A percentile compares a stretch with the other conserved stretches of the same genome.
phyloP scores from a whole-genome alignment of 257 asterid species.

The Solanum raphanifolium region DNA sequence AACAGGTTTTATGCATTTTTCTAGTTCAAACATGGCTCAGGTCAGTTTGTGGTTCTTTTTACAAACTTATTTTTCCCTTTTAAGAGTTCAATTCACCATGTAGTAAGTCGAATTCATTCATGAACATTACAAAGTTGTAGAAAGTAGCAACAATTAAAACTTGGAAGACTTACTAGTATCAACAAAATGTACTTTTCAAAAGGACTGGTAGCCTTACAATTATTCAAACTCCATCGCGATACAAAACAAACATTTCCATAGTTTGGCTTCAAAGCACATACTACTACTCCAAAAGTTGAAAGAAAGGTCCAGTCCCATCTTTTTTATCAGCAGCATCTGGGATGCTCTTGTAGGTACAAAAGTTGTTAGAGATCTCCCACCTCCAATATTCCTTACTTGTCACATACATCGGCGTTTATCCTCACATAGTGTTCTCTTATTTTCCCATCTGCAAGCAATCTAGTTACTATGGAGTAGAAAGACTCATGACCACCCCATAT shows the following conservation, averaged over 20 bases:
- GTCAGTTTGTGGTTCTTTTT: too few species aligned
- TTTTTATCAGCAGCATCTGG: slow-evolving; percentile 37
- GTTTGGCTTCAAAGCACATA: background rate
- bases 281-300: background rate
- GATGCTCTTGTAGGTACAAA: slow-evolving; percentile 42
- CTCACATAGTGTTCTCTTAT: slow-evolving; percentile 71
- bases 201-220: background rate
- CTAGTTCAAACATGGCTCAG: too few species aligned
- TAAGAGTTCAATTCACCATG: too few species aligned
- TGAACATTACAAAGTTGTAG: background rate
- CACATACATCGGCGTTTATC: slow-evolving; percentile 46
- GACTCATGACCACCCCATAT: slow-evolving; percentile 94
- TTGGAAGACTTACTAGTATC: background rate
- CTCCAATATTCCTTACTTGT: slow-evolving; percentile 62
- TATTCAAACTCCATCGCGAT: background rate
- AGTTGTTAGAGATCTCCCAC: slow-evolving; percentile 53
- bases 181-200: background rate
- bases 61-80: too few species aligned
- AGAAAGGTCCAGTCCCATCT: slow-evolving; percentile 43
- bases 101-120: too few species aligned
- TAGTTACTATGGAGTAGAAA: slow-evolving; percentile 57
- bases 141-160: background rate
- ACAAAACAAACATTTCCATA: background rate
- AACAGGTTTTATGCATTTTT: too few species aligned
- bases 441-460: slow-evolving; percentile 51